Evolutionary conservation across 2,329 filamentous ascomycete genomes (phyloP).

Genomic region (Fusarium buharicum): DNA sequence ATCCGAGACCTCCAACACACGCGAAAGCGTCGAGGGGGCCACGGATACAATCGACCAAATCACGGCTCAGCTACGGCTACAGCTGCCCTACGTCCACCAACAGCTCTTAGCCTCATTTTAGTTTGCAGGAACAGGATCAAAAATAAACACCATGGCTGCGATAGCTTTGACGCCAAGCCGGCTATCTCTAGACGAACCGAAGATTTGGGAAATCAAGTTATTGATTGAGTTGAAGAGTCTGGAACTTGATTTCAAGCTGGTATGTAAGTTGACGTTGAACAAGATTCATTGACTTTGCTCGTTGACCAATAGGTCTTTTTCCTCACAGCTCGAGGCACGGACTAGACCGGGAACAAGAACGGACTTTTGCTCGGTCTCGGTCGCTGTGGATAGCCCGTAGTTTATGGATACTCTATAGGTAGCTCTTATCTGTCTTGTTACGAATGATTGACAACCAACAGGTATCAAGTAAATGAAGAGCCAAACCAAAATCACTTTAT

Average conservation of each 20-base stretch:
- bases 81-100: conserved; percentile 6
- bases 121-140: conserved; percentile 27
- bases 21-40: conserved; percentile 10
- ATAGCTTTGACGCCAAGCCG: conserved; percentile 31
- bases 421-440: not conserved
- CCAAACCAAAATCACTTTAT: not conserved
- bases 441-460: not conserved
- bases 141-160: conserved; percentile 12
- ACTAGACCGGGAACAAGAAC: conserved; percentile 17
- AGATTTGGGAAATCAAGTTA: conserved; percentile 7
- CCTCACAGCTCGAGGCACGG: conserved; percentile 1
- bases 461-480: not conserved
- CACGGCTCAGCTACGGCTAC: conserved; percentile 5
- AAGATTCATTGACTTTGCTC: conserved; percentile 9
- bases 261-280: conserved; percentile 2
- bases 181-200: conserved; percentile 28
- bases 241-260: conserved; percentile 1
- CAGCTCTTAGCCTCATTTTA: conserved; percentile 13
- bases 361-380: conserved; percentile 4
- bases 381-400: not conserved
- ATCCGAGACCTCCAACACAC: conserved; percentile 15
- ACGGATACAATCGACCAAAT: conserved; percentile 15
- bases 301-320: not conserved
- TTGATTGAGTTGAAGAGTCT: not conserved
- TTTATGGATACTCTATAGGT: no score